Percentiles rank a stretch among this genome's conserved stretches.
Conservation (phyloP, 2,329 filamentous ascomycete species). For the Pyrenochaeta sp. region DNA sequence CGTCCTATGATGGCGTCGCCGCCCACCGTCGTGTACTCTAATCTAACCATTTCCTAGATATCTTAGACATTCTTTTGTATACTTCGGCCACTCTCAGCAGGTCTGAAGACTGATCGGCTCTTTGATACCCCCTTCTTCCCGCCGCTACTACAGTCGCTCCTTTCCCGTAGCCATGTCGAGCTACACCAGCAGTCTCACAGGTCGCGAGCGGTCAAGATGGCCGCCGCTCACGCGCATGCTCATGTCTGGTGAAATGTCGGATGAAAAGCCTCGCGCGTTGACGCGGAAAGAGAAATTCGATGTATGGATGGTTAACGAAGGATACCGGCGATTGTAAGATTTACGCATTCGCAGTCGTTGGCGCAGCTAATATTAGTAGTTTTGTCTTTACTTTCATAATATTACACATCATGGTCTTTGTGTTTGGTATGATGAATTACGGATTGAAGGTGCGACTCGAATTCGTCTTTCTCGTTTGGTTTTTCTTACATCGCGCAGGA, state of each 20-base stretch:
- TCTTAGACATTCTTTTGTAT: conserved; percentile 37
- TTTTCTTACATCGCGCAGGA: conserved; percentile 50
- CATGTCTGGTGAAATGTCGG: conserved; percentile 81
- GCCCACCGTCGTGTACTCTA: conserved; percentile 9
- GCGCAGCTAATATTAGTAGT: conserved; percentile 54
- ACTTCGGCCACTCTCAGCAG: conserved; percentile 48
- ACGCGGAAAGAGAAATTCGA: conserved; percentile 76
- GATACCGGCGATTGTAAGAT: conserved; percentile 78
- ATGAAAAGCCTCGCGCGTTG: conserved; percentile 73
- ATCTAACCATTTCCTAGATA: conserved; percentile 37
- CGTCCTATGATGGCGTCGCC: conserved; percentile 12
- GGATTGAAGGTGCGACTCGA: conserved; percentile 65
- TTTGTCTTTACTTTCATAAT: conserved; percentile 79
- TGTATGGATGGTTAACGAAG: conserved; percentile 89
- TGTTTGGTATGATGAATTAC: conserved; percentile 82
- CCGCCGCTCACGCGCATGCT: conserved; percentile 83
- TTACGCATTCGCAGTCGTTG: too few relatives aligned
- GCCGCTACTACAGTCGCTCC: conserved; percentile 15
- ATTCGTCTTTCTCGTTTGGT: not conserved
- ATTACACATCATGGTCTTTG: conserved; percentile 77
- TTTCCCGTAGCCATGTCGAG: conserved; percentile 34
- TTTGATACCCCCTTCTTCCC: conserved; percentile 30
- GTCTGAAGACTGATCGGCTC: conserved; percentile 47
- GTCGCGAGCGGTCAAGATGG: conserved; percentile 76
- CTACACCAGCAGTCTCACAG: conserved; percentile 45